Evolutionary conservation across 352 stramenopile genomes (phyloP), one percentile per base, ranked within the genome.

Genomic region (Globisporangium acanthophoron): DNA sequence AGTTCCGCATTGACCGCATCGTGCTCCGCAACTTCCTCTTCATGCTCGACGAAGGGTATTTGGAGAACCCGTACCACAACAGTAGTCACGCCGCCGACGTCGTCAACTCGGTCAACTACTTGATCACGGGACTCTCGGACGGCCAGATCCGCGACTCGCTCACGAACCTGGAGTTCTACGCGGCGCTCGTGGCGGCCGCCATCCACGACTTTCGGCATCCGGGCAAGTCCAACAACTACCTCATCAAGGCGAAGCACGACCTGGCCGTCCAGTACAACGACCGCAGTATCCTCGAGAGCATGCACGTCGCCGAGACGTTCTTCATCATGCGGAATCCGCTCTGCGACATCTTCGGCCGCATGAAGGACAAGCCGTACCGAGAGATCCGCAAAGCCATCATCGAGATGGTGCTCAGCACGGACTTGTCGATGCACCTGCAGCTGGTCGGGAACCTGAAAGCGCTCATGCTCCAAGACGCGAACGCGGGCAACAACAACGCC

Each of bases 121-220:
- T 93, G 16, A 89, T 91, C 48, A 87, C 83, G 27, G 64, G 62
- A 0, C 64, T 92, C 3, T 76, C 79, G 9, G 76, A 90, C 54
- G 80, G 83, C 1, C 77, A 87, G 45, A 89, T 92, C 41, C 74
- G 76, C 33, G 80, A 90, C 58, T 75, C 78, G 9, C 68, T 92
- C 29, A 90, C 78, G 18, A 88, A 89, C 57, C 67, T 88, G 16
- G 83, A 92, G 59, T 85, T 92, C 48, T 92, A 88, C 58, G 83
- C 83, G 24, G 78, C 83, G 27, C 66, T 94, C 5, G 71, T 94
- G 31, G 84, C 80, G 18, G 85, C 83, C 15, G 84, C 87, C 3
- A 90, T 94, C 58, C 87, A 96, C 54, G 87, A 96, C 57, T 92
- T 94, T 54, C 69, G 80, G 1, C 87, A 96, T 61, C 83, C 82